Evolutionary conservation across 108 stramenopile species (phyloP).

Genomic region (Nitzschia palea): DNA sequence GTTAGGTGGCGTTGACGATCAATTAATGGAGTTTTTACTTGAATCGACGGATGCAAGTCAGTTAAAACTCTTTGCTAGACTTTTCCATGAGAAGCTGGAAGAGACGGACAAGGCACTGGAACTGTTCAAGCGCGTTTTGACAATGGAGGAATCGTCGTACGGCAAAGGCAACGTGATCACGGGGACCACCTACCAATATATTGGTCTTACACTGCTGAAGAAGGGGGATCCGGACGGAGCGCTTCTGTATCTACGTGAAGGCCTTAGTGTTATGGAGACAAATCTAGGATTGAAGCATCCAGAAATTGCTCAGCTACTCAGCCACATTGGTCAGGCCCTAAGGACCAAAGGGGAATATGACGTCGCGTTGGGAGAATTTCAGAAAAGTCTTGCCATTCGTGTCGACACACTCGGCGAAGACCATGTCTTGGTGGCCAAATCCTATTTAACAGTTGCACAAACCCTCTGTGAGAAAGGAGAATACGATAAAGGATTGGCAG

Average conservation of each 20-base stretch:
- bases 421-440: conserved; percentile 32
- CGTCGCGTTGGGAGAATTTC: conserved; percentile 26
- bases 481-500: conserved; percentile 22
- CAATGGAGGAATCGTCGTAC: conserved; percentile 28
- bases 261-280: conserved; percentile 9
- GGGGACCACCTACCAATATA: conserved; percentile 27
- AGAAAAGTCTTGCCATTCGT: conserved; percentile 25
- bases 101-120: conserved; percentile 26
- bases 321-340: conserved; percentile 21
- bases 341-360: conserved; percentile 33
- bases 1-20: conserved; percentile 25
- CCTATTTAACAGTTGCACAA: conserved; percentile 25
- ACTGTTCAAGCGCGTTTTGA: conserved; percentile 35
- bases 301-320: conserved; percentile 26
- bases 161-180: conserved; percentile 27
- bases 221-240: conserved; percentile 32
- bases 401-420: conserved; percentile 28
- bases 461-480: conserved; percentile 29
- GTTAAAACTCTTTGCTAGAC: conserved; percentile 29
- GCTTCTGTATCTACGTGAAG: conserved; percentile 25
- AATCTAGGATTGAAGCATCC: conserved; percentile 28
- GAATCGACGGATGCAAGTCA: conserved; percentile 29
- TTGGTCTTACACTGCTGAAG: conserved; percentile 24
- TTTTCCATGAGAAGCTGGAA: conserved; percentile 35
- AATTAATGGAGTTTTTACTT: conserved; percentile 31